Percentiles rank a stretch among this genome's conserved stretches.
Evolutionary conservation across 1,139 yeast genomes (phyloP).

Genomic region (Spathaspora jeffriesii): DNA sequence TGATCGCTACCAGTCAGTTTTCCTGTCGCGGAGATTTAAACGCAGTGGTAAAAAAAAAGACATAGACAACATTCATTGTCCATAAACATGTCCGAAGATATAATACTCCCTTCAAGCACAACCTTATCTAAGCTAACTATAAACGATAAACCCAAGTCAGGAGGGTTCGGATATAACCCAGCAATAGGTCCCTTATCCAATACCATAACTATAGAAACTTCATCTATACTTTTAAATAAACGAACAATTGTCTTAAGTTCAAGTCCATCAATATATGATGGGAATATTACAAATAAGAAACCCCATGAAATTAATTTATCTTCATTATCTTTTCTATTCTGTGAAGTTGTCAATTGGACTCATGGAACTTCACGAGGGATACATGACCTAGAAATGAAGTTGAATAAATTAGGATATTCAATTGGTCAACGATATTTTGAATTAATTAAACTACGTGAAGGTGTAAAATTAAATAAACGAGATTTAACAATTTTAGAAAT

Average conservation of each 20-base stretch:
- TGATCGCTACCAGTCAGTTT: neutral
- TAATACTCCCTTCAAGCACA: slow-evolving; percentile 40
- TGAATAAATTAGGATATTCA: slow-evolving; percentile 77
- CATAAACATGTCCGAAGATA: slow-evolving; percentile 31
- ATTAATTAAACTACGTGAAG: slow-evolving; percentile 47
- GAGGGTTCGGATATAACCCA: slow-evolving; percentile 51
- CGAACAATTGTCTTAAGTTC: slow-evolving; percentile 32
- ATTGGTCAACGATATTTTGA: slow-evolving; percentile 50
- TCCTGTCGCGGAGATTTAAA: too few relatives aligned
- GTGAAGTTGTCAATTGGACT: slow-evolving; percentile 71
- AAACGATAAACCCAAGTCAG: slow-evolving; percentile 31
- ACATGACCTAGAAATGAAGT: slow-evolving; percentile 72
- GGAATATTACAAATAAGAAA: slow-evolving; percentile 59
- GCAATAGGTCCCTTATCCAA: slow-evolving; percentile 44
- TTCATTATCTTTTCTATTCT: slow-evolving; percentile 68
- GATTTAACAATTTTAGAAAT: slow-evolving; percentile 76
- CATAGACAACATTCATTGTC: neutral
- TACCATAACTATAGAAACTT: slow-evolving; percentile 36
- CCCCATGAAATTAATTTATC: slow-evolving; percentile 67
- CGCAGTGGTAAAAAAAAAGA: neutral
- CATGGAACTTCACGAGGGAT: slow-evolving; percentile 68
- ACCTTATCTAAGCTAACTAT: slow-evolving; percentile 37
- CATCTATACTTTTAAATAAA: slow-evolving; percentile 34
- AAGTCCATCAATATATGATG: slow-evolving; percentile 61
- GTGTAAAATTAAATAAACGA: slow-evolving; percentile 65